Conservation (phyloP, 805 yeast genomes). For the Candida chauliodis region DNA sequence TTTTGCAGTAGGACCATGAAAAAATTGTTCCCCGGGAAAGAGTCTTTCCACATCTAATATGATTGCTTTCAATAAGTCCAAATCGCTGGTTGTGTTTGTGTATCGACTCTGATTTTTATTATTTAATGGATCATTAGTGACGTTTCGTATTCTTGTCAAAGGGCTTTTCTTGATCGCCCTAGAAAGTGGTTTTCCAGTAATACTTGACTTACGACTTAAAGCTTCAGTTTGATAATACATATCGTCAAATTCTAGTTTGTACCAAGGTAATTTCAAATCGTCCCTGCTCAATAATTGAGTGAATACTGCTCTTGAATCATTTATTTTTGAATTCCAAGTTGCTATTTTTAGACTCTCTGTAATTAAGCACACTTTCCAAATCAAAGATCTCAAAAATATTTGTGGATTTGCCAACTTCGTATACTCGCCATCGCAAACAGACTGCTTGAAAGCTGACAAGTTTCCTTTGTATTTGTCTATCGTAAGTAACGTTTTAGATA, state of each 20-base stretch:
- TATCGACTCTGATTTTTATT: constrained; percentile 1
- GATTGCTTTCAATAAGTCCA: constrained; percentile 39
- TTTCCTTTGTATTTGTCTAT: constrained; percentile 34
- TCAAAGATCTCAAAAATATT: constrained; percentile 26
- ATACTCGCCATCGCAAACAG: constrained; percentile 29
- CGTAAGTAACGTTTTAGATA: constrained; percentile 34
- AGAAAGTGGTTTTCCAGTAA: constrained; percentile 1
- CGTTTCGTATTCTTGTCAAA: constrained; percentile 17
- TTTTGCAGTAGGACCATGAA: constrained; percentile 14
- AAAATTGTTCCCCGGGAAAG: constrained; percentile 45
- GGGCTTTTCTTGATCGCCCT: constrained; percentile 9
- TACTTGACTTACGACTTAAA: constrained; percentile 13
- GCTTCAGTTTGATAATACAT: constrained; percentile 20
- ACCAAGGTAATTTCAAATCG: constrained; percentile 39
- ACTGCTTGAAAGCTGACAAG: constrained; percentile 20
- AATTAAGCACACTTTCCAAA: constrained; percentile 37
- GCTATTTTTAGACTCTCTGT: constrained; percentile 34
- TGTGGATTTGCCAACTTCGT: constrained; percentile 14
- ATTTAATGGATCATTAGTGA: constrained; percentile 13
- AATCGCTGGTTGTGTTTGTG: constrained; percentile 21
- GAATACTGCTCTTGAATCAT: constrained; percentile 29
- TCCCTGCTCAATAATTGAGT: constrained; percentile 26
- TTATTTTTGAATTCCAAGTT: constrained; percentile 29
- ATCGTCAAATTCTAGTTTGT: constrained; percentile 25
- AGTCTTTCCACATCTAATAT: constrained; percentile 51